Percentiles rank a stretch among this genome's conserved stretches.
phyloP scores from a whole-genome alignment of 768 basidiomycete genomes.

The Gautieria morchelliformis region DNA sequence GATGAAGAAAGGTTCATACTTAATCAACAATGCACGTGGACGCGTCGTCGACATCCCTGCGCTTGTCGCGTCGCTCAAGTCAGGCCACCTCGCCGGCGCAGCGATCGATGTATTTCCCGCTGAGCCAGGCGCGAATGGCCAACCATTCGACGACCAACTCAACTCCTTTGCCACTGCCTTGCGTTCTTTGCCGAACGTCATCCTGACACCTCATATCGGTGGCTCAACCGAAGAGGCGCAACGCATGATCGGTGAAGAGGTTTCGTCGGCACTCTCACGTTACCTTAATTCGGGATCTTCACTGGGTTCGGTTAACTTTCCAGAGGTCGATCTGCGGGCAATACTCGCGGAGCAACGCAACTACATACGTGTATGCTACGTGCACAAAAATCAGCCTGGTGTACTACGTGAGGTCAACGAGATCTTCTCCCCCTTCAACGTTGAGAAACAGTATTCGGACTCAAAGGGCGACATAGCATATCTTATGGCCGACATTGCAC shows the following conservation, averaged over 20 bases:
- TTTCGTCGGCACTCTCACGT: slow-evolving; percentile 70
- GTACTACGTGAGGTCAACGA: slow-evolving; percentile 94
- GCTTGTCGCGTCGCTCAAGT: slow-evolving; percentile 68
- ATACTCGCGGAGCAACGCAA: slow-evolving; percentile 76
- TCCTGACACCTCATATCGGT: slow-evolving; percentile 97
- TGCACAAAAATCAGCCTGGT: slow-evolving; percentile 93
- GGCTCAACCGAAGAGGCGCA: slow-evolving; percentile 99
- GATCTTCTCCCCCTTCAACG: slow-evolving; percentile 88
- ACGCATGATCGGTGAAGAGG: slow-evolving; percentile 93
- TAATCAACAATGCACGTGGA: slow-evolving; percentile 97
- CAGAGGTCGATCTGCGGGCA: slow-evolving; percentile 92
- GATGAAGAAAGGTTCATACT: slow-evolving; percentile 93
- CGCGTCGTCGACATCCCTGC: slow-evolving; percentile 93
- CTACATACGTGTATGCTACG: slow-evolving; percentile 85
- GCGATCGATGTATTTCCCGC: slow-evolving; percentile 92
- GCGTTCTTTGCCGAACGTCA: slow-evolving; percentile 74
- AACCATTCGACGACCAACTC: slow-evolving; percentile 79
- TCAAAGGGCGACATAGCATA: slow-evolving; percentile 90
- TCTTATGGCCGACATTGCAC: slow-evolving; percentile 93
- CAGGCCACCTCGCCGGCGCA: slow-evolving; percentile 84
- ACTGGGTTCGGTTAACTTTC: slow-evolving; percentile 94
- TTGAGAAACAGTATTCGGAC: slow-evolving; percentile 99
- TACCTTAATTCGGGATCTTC: slow-evolving; percentile 92
- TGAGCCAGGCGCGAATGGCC: slow-evolving; percentile 88
- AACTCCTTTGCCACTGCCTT: slow-evolving; percentile 78